These are phyloP conservation scores for Hapsidospora chrysogenum DNA, from an alignment of 495 filamentous ascomycete genomes.

Conservation along the genomic window DNA sequence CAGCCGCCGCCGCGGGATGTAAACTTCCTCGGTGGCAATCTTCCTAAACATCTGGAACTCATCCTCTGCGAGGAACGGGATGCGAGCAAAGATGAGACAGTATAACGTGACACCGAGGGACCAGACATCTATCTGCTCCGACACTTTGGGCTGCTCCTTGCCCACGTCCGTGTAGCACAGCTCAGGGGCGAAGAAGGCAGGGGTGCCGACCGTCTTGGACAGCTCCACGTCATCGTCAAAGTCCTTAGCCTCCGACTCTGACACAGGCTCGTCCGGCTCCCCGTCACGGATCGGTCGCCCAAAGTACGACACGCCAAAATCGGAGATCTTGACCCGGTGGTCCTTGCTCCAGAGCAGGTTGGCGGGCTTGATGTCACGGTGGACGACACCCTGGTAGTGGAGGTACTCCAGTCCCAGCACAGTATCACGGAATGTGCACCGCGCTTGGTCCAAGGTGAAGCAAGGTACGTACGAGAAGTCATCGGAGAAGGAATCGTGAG, in stretches of 20 bases:
- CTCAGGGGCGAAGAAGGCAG: constrained; percentile 94
- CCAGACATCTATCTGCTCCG: constrained; percentile 82
- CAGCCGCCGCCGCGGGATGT: constrained; percentile 67
- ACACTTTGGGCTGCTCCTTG: constrained; percentile 32
- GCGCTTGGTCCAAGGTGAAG: constrained; percentile 72
- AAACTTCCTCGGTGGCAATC: constrained; percentile 80
- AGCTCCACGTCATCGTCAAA: constrained; percentile 84
- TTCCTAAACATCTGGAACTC: constrained; percentile 80
- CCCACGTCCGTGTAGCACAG: constrained; percentile 68
- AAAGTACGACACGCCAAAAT: constrained; percentile 96
- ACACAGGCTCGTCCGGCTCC: constrained; percentile 60
- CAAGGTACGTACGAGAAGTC: constrained; percentile 83
- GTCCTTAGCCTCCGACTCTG: constrained; percentile 68
- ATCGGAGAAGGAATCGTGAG: constrained; percentile 49
- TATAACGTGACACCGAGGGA: constrained; percentile 91
- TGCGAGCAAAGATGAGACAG: constrained; percentile 81
- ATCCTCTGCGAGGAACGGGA: constrained; percentile 82
- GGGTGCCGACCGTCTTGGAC: constrained; percentile 94
- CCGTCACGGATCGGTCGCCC: constrained; percentile 66
- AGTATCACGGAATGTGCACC: constrained; percentile 80
- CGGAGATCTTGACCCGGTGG: constrained; percentile 91
- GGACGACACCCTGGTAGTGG: constrained; percentile 91
- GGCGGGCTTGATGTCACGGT: constrained; percentile 98
- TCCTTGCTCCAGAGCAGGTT: constrained; percentile 81
- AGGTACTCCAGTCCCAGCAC: constrained; percentile 89